Evolutionary conservation across 805 yeast species (phyloP), one percentile per base, ranked within the genome.

Genomic region (Wickerhamomyces subpelliculosus): DNA sequence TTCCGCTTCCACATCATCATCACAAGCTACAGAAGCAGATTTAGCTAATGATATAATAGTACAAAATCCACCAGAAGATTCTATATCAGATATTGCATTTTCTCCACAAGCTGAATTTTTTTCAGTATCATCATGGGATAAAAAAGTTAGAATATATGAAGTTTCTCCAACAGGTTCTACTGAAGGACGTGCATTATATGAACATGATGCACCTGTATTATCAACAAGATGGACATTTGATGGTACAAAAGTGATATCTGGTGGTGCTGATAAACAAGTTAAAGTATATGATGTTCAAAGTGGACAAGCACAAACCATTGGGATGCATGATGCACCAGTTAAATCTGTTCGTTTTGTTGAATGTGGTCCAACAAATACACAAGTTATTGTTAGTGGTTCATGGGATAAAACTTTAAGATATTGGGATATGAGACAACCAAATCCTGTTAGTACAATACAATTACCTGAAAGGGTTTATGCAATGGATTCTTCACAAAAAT

Each of bases 351-450:
- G 95, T 39, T 78, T 73, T 44, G 95, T 86, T 10, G 81, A 80
- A 44, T 82, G 89, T 55, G 95, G 95, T 0, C 87, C 89, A n/a
- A 68, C 80, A 8, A 84, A 84, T 50, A 75, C 87, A 1, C 69
- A 65, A 22, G 85, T 85, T 46, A 77, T 90, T 21, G 97, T 88
- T 4, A 77, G 89, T 32, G 96, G 95, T 8, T 86, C 96, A 7
- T 93, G 97, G 97, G 98, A 93, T 62, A 88, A 87, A 63, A 87
- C 97, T 1, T 64, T 93, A 45, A 80, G 77, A 57, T 93, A 93
- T 62, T 90, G 98, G 98, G 97, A 93, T 62, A 70, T 84, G 64
- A 79, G 97, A 55, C 79, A 80, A 47, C 84, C 81, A 32, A 80
- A 75, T 50, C 93, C 97, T 14, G 73, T 90, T 17, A 75, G 88